Evolutionary conservation across 2,329 filamentous ascomycete species (phyloP).

Genomic region (Didymellaceae sp.): DNA sequence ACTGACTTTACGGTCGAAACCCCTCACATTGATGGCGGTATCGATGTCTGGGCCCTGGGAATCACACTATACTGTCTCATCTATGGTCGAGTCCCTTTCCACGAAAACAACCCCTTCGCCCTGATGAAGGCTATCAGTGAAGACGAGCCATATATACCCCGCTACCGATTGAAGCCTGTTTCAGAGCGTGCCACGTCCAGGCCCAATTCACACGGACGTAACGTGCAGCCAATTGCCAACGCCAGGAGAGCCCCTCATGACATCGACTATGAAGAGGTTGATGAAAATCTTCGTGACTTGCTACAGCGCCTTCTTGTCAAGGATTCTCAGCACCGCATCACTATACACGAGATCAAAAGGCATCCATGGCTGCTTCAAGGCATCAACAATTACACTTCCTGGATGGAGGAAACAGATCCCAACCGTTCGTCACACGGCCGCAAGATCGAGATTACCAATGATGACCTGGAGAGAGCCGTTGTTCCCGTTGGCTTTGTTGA

Average conservation of each 20-base stretch:
- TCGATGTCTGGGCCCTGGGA: conserved; percentile 96
- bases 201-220: conserved; percentile 55
- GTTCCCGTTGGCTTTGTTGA: conserved; percentile 88
- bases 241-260: conserved; percentile 79
- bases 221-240: conserved; percentile 60
- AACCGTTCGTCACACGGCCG: conserved; percentile 77
- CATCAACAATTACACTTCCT: conserved; percentile 74
- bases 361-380: conserved; percentile 89
- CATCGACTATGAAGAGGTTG: conserved; percentile 83
- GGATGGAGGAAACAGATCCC: conserved; percentile 95
- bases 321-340: conserved; percentile 87
- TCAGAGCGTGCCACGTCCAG: conserved; percentile 55
- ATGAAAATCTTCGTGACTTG: conserved; percentile 79
- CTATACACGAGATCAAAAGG: conserved; percentile 88
- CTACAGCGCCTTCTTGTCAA: conserved; percentile 82
- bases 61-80: conserved; percentile 96
- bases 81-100: conserved; percentile 90
- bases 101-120: conserved; percentile 88
- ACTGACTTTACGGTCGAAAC: conserved; percentile 72
- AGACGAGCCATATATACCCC: conserved; percentile 89
- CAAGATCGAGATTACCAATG: conserved; percentile 89
- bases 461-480: conserved; percentile 90
- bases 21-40: conserved; percentile 85
- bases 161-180: conserved; percentile 77
- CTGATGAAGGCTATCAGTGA: conserved; percentile 92